A percentile compares a stretch with the other conserved stretches of the same genome.
Conservation (phyloP, 257 asterid genomes). For the Solanum corneliomulleri region DNA sequence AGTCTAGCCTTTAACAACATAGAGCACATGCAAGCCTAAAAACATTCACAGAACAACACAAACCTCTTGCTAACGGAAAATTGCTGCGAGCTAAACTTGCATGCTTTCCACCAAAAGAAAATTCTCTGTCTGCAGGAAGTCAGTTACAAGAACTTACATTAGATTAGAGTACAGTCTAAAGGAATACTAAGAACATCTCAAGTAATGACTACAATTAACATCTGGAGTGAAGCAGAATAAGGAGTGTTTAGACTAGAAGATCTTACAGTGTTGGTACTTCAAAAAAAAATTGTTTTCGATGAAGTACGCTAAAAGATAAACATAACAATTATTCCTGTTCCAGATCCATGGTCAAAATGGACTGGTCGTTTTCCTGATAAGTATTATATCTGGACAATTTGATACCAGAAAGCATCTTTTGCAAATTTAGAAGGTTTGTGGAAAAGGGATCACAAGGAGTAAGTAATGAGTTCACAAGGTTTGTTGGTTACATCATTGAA, state of each 20-base stretch:
- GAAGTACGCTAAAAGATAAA: neutral
- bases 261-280: neutral
- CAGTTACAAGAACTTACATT: neutral
- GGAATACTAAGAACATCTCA: neutral
- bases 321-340: neutral
- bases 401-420: neutral
- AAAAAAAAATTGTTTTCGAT: neutral
- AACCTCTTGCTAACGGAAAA: constrained; percentile 18
- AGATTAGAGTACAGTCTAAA: neutral
- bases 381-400: neutral
- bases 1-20: neutral
- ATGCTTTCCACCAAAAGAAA: constrained; percentile 33
- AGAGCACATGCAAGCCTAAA: neutral
- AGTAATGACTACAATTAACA: neutral
- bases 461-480: neutral
- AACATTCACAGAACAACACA: neutral
- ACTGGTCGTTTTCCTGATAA: neutral
- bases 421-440: neutral
- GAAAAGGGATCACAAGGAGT: neutral
- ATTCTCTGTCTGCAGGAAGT: constrained; percentile 31
- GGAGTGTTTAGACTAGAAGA: neutral
- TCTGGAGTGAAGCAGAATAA: neutral
- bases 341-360: neutral
- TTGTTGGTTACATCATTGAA: neutral
- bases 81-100: constrained; percentile 21